Evolutionary conservation across 1,284 basidiomycete genomes (phyloP).

Genomic region (Ceratorhiza oryzae-sativae): DNA sequence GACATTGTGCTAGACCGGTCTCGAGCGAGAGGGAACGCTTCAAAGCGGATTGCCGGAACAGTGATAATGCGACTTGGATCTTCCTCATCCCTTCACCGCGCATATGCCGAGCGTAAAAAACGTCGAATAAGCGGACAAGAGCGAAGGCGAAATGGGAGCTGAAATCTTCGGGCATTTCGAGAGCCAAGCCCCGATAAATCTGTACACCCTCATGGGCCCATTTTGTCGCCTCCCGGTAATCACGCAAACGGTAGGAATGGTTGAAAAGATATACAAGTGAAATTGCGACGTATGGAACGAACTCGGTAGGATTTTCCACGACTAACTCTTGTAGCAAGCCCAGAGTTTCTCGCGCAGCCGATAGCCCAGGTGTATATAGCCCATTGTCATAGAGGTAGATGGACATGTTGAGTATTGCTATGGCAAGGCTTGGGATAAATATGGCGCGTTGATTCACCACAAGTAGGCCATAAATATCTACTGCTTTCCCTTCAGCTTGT

Average conservation of each 20-base stretch:
- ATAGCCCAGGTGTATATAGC: neutral
- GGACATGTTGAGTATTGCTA: slow-evolving; percentile 2
- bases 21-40: neutral
- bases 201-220: neutral
- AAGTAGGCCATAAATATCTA: neutral
- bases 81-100: neutral
- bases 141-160: neutral
- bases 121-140: neutral
- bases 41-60: neutral
- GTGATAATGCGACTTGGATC: neutral
- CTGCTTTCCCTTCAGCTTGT: neutral
- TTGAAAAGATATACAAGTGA: neutral
- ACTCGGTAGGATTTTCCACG: neutral
- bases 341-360: neutral
- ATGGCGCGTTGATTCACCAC: neutral
- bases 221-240: neutral
- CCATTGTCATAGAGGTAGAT: neutral
- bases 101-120: neutral
- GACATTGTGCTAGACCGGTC: neutral
- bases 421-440: neutral
- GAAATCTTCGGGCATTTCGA: neutral
- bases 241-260: neutral
- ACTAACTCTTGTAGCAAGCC: neutral
- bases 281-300: neutral
- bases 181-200: neutral